Evolutionary conservation across 805 yeast species (phyloP), one percentile per base, ranked within the genome.

Genomic region (Torulaspora maleeae): DNA sequence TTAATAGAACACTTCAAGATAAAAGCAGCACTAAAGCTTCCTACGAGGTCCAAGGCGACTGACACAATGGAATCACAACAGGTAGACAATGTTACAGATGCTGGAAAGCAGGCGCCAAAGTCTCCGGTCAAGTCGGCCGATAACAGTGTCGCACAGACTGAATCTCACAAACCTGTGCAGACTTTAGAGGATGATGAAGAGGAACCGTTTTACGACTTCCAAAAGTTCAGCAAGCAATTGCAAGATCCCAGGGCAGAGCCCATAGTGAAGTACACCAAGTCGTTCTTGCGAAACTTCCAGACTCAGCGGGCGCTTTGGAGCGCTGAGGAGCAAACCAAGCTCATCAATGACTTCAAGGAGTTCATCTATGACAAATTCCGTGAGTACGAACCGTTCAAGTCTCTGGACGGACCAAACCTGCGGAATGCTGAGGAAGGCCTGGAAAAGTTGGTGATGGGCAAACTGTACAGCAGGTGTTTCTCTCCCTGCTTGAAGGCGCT

Each of bases 401-500:
- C 77, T 2, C 74, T 87, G 70, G 80, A 79, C 13, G 76, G 73
- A 2, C 71, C 72, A 16, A 80, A 76, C 43, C 67, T 86, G 41
- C 80, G 74, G 30, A 88, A 90, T 59, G 82, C 95, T 2, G 70
- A 82, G 53, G 97, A 89, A 55, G 99, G 99, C 0, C 73, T 93
- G 56, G 99, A 93, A 64, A 93, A 93, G 63, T 73, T 93, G 35
- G 74, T 95, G 8, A 87, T 90, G 95, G 90, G 91, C 45, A 74
- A 95, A 51, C 66, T 95, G 2, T 90, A 88, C 62, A 72, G 73
- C 1, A 78, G 77, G 44, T 83, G 91, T 25, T 95, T 85, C 59
- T 80, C 97, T 0, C 97, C 98, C 0, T 68, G 62, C 13, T 58
- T 71, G 27, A 45, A 38, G 11, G 39, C 44, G 12, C 77, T 73